Conservation (phyloP, 2,329 filamentous ascomycete genomes). For the Corniculantispora saksenae region DNA sequence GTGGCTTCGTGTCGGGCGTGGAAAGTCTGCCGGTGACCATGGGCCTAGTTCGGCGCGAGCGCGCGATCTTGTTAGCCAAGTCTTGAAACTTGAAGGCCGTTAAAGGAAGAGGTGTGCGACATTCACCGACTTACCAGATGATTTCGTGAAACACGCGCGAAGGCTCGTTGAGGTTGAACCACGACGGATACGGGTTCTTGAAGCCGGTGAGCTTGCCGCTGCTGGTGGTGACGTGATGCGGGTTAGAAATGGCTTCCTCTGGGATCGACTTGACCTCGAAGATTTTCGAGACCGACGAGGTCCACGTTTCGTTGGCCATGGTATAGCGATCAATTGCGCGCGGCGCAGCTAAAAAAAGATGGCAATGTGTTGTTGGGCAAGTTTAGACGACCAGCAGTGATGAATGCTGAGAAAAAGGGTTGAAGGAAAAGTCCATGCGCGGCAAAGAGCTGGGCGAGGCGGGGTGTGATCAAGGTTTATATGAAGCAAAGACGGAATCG, state of each 20-base stretch:
- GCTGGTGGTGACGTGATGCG: conserved; percentile 49
- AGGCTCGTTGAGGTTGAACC: conserved; percentile 26
- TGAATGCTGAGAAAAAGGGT: neutral
- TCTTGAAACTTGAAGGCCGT: no score
- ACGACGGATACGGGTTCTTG: conserved; percentile 54
- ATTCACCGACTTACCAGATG: neutral
- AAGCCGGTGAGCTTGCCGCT: conserved; percentile 45
- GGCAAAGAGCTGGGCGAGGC: neutral
- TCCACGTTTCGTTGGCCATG: conserved; percentile 15
- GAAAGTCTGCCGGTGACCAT: conserved; percentile 42
- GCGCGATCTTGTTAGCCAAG: neutral
- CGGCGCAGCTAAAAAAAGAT: no score
- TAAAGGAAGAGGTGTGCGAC: no score
- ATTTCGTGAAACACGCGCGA: conserved; percentile 9
- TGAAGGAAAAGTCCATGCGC: no score
- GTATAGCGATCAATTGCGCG: neutral
- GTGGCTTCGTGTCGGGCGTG: conserved; percentile 61
- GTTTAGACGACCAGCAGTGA: neutral
- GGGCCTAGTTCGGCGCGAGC: conserved; percentile 33
- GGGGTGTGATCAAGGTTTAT: neutral
- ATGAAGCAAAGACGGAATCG: neutral
- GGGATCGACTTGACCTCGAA: conserved; percentile 31
- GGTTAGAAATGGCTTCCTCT: conserved; percentile 44
- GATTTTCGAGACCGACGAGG: conserved; percentile 12
- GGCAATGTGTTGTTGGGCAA: no score